Evolutionary conservation across 148 eudicot species (phyloP).

Genomic region (Gaultheria prostrata): DNA sequence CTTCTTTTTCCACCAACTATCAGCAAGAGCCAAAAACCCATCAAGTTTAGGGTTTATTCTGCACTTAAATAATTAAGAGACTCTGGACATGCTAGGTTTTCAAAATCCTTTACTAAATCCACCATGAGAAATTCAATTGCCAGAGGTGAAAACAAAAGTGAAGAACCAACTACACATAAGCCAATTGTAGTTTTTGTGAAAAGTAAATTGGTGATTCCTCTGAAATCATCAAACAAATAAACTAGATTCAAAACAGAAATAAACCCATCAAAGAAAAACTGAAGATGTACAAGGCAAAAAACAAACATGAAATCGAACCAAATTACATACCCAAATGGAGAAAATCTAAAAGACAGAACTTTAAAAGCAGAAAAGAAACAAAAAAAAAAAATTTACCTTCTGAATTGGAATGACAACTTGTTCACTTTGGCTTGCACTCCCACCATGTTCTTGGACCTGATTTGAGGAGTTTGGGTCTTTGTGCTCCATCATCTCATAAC

Average conservation of each 20-base stretch:
- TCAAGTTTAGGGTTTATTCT: background rate
- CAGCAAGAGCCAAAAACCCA: background rate
- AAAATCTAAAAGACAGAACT: background rate
- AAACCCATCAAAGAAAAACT: background rate
- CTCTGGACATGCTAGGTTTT: background rate
- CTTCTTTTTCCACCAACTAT: background rate
- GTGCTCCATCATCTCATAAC: constrained; percentile 30
- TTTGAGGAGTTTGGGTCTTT: constrained; percentile 24
- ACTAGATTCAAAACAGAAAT: background rate
- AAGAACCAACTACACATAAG: background rate
- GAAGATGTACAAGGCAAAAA: background rate
- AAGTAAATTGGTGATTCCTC: background rate
- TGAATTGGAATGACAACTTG: constrained; percentile 24
- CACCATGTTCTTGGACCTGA: constrained; percentile 17
- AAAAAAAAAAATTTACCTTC: constrained; percentile 20
- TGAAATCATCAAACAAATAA: background rate
- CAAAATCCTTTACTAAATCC: background rate
- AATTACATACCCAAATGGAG: background rate
- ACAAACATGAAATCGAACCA: background rate
- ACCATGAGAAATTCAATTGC: background rate
- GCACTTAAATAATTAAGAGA: background rate
- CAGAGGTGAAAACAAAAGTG: background rate
- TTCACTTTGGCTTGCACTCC: constrained; percentile 10
- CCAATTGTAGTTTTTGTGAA: background rate
- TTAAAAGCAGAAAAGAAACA: background rate